Evolutionary conservation across 257 asterid species (phyloP).

Genomic region (Handroanthus guayacan): DNA sequence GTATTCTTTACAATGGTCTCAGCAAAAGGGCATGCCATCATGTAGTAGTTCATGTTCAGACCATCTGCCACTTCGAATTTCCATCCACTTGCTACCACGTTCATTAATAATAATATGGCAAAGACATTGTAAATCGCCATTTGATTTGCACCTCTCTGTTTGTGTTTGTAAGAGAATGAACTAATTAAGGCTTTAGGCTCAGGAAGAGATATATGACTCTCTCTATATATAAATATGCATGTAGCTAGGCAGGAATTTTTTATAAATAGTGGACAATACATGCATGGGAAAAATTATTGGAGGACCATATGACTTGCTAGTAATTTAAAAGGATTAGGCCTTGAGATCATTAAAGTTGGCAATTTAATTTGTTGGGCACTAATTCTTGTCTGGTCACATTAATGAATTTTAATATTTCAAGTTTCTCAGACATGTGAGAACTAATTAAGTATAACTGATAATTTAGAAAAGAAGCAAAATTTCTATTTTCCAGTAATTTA

Average conservation of each 20-base stretch:
- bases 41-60: conserved; percentile 72
- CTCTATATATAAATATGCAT: neutral
- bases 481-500: neutral
- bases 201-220: neutral
- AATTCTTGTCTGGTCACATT: neutral
- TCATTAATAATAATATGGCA: conserved; percentile 43
- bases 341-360: neutral
- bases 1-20: conserved; percentile 56
- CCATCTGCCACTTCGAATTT: conserved; percentile 41
- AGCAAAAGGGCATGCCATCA: conserved; percentile 71
- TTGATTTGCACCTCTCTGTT: neutral
- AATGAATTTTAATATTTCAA: neutral
- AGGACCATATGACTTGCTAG: neutral
- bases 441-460: neutral
- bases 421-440: neutral
- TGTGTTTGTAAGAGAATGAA: neutral
- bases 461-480: neutral
- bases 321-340: conserved; percentile 16
- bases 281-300: conserved; percentile 36
- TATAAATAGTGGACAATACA: conserved; percentile 17
- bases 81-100: conserved; percentile 38
- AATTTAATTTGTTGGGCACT: conserved; percentile 34
- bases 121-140: conserved; percentile 45
- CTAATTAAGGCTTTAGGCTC: neutral
- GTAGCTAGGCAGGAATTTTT: neutral